Conservation (phyloP, 2,329 filamentous ascomycete genomes). For the Albifimbria verrucaria region DNA sequence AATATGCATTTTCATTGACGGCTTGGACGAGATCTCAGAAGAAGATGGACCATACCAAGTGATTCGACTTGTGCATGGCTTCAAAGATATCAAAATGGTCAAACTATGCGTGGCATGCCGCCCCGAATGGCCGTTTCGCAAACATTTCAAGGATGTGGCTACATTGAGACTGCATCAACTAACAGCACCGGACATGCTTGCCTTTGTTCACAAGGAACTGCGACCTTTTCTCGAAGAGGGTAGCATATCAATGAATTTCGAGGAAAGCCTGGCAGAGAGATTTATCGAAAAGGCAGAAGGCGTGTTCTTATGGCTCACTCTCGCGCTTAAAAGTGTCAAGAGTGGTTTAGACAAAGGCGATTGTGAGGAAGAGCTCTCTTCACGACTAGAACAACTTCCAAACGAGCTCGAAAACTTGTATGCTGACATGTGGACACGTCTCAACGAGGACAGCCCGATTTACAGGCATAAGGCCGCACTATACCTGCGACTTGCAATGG, state of each 20-base stretch:
- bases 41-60: not conserved
- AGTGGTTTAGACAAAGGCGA: not conserved
- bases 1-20: slow-evolving; percentile 15
- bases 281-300: slow-evolving; percentile 5
- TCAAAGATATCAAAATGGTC: not conserved
- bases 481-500: slow-evolving; percentile 4
- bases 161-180: slow-evolving; percentile 2
- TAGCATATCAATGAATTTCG: not conserved
- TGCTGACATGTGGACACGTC: slow-evolving; percentile 8
- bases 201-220: not conserved
- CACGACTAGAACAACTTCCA: not conserved
- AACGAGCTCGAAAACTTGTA: slow-evolving; percentile 7
- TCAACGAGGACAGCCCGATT: slow-evolving; percentile 2
- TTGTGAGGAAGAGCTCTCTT: not conserved
- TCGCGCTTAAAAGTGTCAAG: slow-evolving; percentile 1
- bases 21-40: slow-evolving; percentile 9
- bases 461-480: slow-evolving; percentile 5
- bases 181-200: slow-evolving; percentile 1
- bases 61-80: not conserved
- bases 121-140: not conserved
- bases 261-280: not conserved
- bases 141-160: not conserved
- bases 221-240: not conserved
- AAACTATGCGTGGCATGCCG: slow-evolving; percentile 6
- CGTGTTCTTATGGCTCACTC: slow-evolving; percentile 7